Percentiles rank a stretch among this genome's conserved stretches.
Conservation (phyloP, 352 stramenopile species). For the Saprolegnia diclina region DNA sequence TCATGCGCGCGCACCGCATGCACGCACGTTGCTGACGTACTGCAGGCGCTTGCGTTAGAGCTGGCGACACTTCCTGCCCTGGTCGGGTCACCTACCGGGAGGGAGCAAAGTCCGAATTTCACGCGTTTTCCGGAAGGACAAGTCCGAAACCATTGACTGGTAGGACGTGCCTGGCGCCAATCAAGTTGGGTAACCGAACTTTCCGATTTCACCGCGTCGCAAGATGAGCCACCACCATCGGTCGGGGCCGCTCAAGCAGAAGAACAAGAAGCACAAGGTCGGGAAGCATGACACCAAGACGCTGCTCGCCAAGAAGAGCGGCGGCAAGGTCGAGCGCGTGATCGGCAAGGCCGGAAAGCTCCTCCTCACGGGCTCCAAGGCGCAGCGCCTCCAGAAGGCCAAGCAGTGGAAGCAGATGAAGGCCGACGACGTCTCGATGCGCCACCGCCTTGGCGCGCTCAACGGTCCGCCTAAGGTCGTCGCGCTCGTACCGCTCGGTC, state of each 20-base stretch:
- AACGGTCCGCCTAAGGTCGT: conserved; percentile 80
- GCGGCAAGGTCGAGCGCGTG: conserved; percentile 66
- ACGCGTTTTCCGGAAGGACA: not conserved
- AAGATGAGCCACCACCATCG: conserved; percentile 63
- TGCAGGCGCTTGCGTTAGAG: too few relatives aligned
- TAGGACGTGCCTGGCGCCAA: not conserved
- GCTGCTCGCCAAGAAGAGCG: conserved; percentile 50
- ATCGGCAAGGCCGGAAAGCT: conserved; percentile 38
- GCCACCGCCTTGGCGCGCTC: conserved; percentile 74
- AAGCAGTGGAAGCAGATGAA: conserved; percentile 83
- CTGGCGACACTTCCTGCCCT: too few relatives aligned
- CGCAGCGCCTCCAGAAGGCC: conserved; percentile 67
- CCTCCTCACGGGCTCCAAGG: conserved; percentile 62
- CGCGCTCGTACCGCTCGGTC: conserved; percentile 74
- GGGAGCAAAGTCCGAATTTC: not conserved
- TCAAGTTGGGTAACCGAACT: not conserved
- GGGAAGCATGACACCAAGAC: conserved; percentile 81
- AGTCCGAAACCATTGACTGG: not conserved
- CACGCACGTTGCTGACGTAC: too few relatives aligned
- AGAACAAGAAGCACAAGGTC: conserved; percentile 90
- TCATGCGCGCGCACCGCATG: too few relatives aligned
- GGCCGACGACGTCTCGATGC: conserved; percentile 74
- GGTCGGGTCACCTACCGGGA: too few relatives aligned
- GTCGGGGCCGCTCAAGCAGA: conserved; percentile 84
- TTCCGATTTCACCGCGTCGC: not conserved